Conservation (phyloP, 2,329 filamentous ascomycete species). For the Colletotrichum tabaci region DNA sequence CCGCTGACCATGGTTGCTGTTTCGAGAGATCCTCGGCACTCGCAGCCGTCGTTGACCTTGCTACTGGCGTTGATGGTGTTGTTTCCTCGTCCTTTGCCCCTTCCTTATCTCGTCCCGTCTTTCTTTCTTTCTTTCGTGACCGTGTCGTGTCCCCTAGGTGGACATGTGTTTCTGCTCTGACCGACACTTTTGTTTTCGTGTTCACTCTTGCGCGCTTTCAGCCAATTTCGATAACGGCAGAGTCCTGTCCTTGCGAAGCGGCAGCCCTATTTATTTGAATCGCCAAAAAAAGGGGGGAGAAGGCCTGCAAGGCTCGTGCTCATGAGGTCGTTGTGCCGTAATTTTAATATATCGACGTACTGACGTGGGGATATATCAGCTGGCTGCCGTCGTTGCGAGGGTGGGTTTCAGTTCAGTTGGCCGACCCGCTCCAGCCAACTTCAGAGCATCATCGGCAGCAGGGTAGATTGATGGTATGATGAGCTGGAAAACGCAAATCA, state of each 20-base stretch:
- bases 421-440: slow-evolving; percentile 35
- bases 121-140: not conserved
- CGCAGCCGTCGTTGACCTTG: not conserved
- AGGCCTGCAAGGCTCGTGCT: slow-evolving; percentile 13
- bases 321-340: slow-evolving; percentile 42
- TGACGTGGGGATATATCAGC: slow-evolving; percentile 38
- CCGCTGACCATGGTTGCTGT: slow-evolving; percentile 32
- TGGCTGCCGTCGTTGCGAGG: slow-evolving; percentile 25
- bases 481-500: not conserved
- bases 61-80: not conserved
- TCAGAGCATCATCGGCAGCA: slow-evolving; percentile 34
- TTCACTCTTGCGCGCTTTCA: slow-evolving; percentile 4
- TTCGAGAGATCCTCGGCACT: not conserved
- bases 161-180: slow-evolving; percentile 5
- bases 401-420: slow-evolving; percentile 40
- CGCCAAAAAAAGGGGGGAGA: not conserved
- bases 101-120: too few species aligned
- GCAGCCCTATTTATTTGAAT: slow-evolving; percentile 24
- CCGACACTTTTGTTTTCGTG: not conserved
- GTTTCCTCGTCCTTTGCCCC: not conserved
- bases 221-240: slow-evolving; percentile 6
- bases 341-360: slow-evolving; percentile 38
- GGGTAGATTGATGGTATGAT: not conserved
- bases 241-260: not conserved
- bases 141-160: slow-evolving; percentile 9